phyloP scores from a whole-genome alignment of 2,329 filamentous ascomycete species.

The Colletotrichum eleusines region DNA sequence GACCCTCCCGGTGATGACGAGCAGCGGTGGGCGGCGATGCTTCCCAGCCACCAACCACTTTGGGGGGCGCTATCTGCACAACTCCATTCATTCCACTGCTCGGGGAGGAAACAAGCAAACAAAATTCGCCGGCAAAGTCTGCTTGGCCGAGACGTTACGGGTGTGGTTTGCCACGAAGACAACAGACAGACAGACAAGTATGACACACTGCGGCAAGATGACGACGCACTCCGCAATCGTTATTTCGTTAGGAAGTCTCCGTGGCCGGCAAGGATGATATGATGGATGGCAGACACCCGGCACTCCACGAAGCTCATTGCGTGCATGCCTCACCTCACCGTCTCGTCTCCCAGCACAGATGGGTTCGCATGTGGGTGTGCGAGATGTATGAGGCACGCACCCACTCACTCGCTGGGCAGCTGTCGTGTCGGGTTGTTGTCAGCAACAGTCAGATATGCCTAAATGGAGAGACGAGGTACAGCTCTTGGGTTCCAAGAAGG shows the following conservation, averaged over 20 bases:
- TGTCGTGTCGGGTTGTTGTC: conserved; percentile 13
- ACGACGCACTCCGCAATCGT: conserved; percentile 35
- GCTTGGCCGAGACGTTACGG: conserved; percentile 37
- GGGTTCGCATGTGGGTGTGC: conserved; percentile 19
- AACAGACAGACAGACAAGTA: background rate
- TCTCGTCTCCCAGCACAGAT: conserved; percentile 21
- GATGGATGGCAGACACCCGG: conserved; percentile 15
- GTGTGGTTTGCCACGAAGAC: conserved; percentile 12
- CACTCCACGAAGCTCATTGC: conserved; percentile 26
- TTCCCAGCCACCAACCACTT: conserved; percentile 27
- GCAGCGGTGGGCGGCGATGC: conserved; percentile 30
- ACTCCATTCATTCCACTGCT: conserved; percentile 5
- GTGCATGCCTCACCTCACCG: conserved; percentile 12
- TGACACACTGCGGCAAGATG: conserved; percentile 22
- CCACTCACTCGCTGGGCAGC: background rate
- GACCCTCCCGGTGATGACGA: conserved; percentile 30
- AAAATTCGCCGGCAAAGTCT: conserved; percentile 11
- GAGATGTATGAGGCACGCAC: conserved; percentile 2
- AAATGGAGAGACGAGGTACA: conserved; percentile 21
- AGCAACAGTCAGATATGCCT: conserved; percentile 38
- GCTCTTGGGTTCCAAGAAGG: background rate
- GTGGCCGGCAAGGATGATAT: conserved; percentile 29
- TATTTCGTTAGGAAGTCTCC: conserved; percentile 31
- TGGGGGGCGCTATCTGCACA: conserved; percentile 1
- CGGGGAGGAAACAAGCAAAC: background rate